phyloP scores from a whole-genome alignment of 2,329 filamentous ascomycete genomes.

The Byssoonygena ceratinophila region DNA sequence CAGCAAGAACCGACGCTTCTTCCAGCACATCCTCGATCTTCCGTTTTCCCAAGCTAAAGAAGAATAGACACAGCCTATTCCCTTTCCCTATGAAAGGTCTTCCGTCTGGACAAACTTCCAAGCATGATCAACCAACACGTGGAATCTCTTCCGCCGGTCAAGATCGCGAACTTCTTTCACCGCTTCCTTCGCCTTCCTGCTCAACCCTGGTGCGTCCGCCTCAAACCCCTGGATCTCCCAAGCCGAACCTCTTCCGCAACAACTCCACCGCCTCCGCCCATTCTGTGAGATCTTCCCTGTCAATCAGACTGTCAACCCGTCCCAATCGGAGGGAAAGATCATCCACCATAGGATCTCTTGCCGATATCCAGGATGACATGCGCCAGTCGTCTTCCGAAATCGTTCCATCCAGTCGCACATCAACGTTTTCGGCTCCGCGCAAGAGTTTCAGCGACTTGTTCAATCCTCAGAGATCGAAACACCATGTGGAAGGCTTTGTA shows the following conservation, averaged over 20 bases:
- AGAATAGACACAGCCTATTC: slow-evolving; percentile 68
- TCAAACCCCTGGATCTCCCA: slow-evolving; percentile 36
- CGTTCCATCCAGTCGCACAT: slow-evolving; percentile 52
- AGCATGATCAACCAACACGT: slow-evolving; percentile 18
- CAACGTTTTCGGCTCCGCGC: slow-evolving; percentile 71
- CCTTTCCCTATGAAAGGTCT: slow-evolving; percentile 70
- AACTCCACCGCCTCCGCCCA: slow-evolving; percentile 55
- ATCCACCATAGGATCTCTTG: slow-evolving; percentile 77
- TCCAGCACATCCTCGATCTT: slow-evolving; percentile 66
- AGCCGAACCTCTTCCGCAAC: slow-evolving; percentile 44
- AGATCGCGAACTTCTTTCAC: slow-evolving; percentile 30
- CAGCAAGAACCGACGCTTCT: slow-evolving; percentile 53
- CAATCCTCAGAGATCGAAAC: slow-evolving; percentile 63
- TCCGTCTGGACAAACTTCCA: slow-evolving; percentile 31
- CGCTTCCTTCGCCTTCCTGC: slow-evolving; percentile 41
- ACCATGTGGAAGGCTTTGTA: slow-evolving; percentile 59
- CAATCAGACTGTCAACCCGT: slow-evolving; percentile 47
- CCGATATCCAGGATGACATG: slow-evolving; percentile 60
- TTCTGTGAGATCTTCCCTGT: slow-evolving; percentile 51
- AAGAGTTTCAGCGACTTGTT: slow-evolving; percentile 90
- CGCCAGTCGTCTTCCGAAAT: slow-evolving; percentile 55
- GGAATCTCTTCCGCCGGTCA: slow-evolving; percentile 21
- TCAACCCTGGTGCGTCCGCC: slow-evolving; percentile 43
- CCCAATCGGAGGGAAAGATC: slow-evolving; percentile 63
- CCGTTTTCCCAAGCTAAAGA: slow-evolving; percentile 63